Conservation (phyloP, 805 yeast genomes). For the Suhomyces prunicola region DNA sequence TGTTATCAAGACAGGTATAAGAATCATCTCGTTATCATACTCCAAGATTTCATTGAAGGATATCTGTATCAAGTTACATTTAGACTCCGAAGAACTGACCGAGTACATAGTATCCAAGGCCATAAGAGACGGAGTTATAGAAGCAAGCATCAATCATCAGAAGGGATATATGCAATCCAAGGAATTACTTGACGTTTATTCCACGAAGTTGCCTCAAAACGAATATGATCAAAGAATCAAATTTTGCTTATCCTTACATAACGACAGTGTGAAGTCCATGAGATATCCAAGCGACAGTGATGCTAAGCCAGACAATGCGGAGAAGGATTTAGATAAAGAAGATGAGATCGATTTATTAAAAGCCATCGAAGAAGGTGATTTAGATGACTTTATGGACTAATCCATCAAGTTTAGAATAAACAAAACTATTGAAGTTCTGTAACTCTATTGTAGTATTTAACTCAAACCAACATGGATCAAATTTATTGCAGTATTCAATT, state of each 20-base stretch:
- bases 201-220: conserved; percentile 80
- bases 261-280: conserved; percentile 92
- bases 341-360: conserved; percentile 43
- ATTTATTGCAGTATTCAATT: not conserved
- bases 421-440: not conserved
- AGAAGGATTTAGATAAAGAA: conserved; percentile 32
- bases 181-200: conserved; percentile 82
- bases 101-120: conserved; percentile 97
- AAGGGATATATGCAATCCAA: conserved; percentile 87
- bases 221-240: conserved; percentile 91
- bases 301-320: conserved; percentile 25
- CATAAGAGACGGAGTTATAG: conserved; percentile 95
- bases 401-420: not conserved
- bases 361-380: conserved; percentile 55
- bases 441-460: not conserved
- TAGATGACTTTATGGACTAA: conserved; percentile 48
- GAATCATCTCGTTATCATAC: conserved; percentile 88
- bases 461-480: no score
- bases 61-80: conserved; percentile 84
- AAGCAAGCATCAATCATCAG: conserved; percentile 88
- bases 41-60: conserved; percentile 88
- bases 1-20: conserved; percentile 95
- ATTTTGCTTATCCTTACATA: conserved; percentile 86
- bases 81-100: conserved; percentile 93
- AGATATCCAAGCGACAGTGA: conserved; percentile 64